Evolutionary conservation across 2,329 filamentous ascomycete genomes (phyloP).

Genomic region (Paramyrothecium roridum): DNA sequence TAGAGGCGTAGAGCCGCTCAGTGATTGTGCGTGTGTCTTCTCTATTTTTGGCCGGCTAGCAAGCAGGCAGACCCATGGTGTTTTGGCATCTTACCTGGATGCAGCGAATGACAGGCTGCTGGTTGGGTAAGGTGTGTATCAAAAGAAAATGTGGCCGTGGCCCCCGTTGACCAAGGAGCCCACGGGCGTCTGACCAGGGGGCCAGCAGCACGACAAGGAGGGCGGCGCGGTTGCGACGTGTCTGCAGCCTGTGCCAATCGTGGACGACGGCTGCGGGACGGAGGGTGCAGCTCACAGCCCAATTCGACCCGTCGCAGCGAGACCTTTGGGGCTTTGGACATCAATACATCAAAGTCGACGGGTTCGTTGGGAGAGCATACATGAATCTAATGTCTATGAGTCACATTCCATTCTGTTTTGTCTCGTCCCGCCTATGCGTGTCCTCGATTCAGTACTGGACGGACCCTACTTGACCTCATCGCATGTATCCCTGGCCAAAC

Average conservation of each 20-base stretch:
- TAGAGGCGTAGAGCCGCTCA: not conserved
- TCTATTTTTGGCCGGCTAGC: slow-evolving; percentile 1
- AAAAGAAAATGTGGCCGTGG: no score
- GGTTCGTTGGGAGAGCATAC: slow-evolving; percentile 20
- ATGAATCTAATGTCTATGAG: slow-evolving; percentile 11
- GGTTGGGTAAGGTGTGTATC: not conserved
- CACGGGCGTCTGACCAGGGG: no score
- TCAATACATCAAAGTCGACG: slow-evolving; percentile 22
- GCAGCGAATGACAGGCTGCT: not conserved
- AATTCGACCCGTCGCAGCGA: slow-evolving; percentile 14
- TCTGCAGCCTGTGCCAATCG: slow-evolving; percentile 18
- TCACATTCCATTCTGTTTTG: slow-evolving; percentile 8
- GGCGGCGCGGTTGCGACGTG: slow-evolving; percentile 1
- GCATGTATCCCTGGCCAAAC: no score
- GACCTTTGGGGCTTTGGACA: slow-evolving; percentile 23
- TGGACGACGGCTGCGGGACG: slow-evolving; percentile 10
- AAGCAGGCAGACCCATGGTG: not conserved
- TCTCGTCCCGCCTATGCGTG: not conserved
- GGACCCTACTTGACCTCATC: no score
- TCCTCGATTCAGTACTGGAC: not conserved
- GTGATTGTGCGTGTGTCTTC: not conserved
- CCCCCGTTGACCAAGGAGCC: no score
- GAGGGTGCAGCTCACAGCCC: slow-evolving; percentile 19
- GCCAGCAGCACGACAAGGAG: not conserved
- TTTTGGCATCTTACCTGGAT: slow-evolving; percentile 1